Conservation (phyloP, 352 stramenopile genomes). For the Pythium phragmiticola region DNA sequence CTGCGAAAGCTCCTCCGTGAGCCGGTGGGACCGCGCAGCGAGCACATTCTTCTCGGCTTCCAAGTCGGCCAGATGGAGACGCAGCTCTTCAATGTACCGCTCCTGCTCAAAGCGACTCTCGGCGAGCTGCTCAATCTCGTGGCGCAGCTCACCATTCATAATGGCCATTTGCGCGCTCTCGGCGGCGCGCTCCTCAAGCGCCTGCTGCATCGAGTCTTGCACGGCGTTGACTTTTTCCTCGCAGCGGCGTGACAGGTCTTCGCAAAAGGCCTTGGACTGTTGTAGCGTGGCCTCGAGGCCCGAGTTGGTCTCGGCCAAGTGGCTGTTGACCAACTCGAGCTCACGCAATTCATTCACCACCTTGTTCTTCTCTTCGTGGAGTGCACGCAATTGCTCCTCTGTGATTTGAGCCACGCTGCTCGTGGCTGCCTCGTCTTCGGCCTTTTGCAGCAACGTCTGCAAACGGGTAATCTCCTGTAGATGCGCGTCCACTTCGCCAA, state of each 20-base stretch:
- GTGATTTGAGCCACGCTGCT: constrained; percentile 32
- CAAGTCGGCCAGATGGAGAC: constrained; percentile 69
- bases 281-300: constrained; percentile 59
- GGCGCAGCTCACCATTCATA: constrained; percentile 55
- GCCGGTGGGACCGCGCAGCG: constrained; percentile 64
- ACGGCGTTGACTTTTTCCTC: constrained; percentile 64
- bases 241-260: constrained; percentile 56
- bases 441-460: constrained; percentile 37
- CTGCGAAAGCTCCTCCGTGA: constrained; percentile 81
- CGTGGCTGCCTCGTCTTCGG: constrained; percentile 39
- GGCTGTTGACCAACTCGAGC: constrained; percentile 43
- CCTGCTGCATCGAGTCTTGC: constrained; percentile 57
- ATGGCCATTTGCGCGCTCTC: constrained; percentile 62
- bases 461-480: constrained; percentile 31
- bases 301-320: constrained; percentile 45
- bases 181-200: constrained; percentile 61
- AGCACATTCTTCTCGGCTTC: constrained; percentile 87
- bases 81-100: constrained; percentile 63
- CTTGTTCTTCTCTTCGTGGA: constrained; percentile 47
- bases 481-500: constrained; percentile 33
- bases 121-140: constrained; percentile 64
- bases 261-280: constrained; percentile 59
- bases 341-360: constrained; percentile 41
- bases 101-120: constrained; percentile 66
- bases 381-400: constrained; percentile 33